phyloP scores from a whole-genome alignment of 495 filamentous ascomycete species.

The Tuber brumale region DNA sequence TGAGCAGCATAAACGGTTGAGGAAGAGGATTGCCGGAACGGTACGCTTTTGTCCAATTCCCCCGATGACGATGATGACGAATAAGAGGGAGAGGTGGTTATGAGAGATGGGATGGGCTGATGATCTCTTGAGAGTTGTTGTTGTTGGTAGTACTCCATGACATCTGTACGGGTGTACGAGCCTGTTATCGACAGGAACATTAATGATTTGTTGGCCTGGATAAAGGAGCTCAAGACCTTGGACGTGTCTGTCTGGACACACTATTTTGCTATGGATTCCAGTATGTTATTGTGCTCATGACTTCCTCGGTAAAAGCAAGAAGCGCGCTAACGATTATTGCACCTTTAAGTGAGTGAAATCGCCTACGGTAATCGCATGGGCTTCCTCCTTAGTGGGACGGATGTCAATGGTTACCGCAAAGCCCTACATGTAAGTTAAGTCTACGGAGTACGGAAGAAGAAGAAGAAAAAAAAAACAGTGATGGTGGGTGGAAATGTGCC shows the following conservation, averaged over 20 bases:
- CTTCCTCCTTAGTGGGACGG: constrained; percentile 33
- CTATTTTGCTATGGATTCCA: constrained; percentile 15
- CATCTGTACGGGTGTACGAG: constrained; percentile 7
- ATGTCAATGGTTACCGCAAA: constrained; percentile 51
- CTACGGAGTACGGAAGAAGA: no score
- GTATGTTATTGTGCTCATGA: background rate
- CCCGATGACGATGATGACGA: background rate
- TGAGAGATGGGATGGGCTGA: background rate
- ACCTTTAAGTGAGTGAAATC: constrained; percentile 11
- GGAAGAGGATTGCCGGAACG: constrained; percentile 5
- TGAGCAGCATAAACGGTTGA: background rate
- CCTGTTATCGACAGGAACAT: background rate
- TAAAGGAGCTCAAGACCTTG: constrained; percentile 7
- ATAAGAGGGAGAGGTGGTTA: no score
- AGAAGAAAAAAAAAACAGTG: background rate
- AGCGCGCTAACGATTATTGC: background rate
- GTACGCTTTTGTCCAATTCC: background rate
- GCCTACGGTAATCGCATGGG: constrained; percentile 16
- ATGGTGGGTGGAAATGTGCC: background rate
- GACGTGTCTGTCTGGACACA: constrained; percentile 11
- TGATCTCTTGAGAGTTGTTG: background rate
- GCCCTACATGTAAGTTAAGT: constrained; percentile 45
- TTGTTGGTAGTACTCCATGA: constrained; percentile 11
- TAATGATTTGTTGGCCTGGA: constrained; percentile 6
- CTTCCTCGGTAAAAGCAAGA: background rate